Conservation (phyloP, 345 rosid genomes). For the Rhodamnia argentea region DNA sequence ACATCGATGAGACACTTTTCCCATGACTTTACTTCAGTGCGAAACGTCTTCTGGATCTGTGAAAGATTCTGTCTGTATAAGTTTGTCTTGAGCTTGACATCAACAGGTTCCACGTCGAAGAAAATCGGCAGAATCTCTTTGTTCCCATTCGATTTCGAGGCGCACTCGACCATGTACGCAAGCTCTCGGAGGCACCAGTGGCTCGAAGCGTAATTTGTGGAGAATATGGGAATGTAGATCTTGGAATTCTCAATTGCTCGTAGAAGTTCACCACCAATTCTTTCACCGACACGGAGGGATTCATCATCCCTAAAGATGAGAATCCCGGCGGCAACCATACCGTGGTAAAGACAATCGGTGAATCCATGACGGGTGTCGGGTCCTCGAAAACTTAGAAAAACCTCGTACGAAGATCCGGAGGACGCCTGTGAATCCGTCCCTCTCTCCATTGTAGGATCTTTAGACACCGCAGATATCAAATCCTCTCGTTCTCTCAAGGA, state of each 20-base stretch:
- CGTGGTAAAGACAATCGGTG: neutral
- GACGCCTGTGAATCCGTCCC: neutral
- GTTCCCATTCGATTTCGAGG: neutral
- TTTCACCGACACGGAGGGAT: neutral
- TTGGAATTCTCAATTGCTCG: neutral
- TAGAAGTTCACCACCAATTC: neutral
- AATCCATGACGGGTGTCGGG: neutral
- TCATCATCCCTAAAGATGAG: rapidly evolving
- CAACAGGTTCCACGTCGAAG: neutral
- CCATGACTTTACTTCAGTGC: neutral
- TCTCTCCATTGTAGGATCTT: neutral
- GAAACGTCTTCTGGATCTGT: rapidly evolving
- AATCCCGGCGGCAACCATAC: neutral
- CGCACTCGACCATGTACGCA: neutral
- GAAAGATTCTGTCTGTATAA: neutral
- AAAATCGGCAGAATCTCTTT: neutral
- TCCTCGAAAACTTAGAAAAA: neutral
- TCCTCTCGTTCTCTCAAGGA: neutral
- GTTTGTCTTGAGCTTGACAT: neutral
- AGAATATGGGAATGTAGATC: neutral
- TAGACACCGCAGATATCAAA: neutral
- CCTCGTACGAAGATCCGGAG: neutral
- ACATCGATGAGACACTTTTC: neutral
- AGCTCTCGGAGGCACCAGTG: neutral
- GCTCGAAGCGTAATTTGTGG: neutral